Evolutionary conservation across 2,329 filamentous ascomycete genomes (phyloP), one percentile per base, ranked within the genome.

Genomic region (Leptographium procerum): DNA sequence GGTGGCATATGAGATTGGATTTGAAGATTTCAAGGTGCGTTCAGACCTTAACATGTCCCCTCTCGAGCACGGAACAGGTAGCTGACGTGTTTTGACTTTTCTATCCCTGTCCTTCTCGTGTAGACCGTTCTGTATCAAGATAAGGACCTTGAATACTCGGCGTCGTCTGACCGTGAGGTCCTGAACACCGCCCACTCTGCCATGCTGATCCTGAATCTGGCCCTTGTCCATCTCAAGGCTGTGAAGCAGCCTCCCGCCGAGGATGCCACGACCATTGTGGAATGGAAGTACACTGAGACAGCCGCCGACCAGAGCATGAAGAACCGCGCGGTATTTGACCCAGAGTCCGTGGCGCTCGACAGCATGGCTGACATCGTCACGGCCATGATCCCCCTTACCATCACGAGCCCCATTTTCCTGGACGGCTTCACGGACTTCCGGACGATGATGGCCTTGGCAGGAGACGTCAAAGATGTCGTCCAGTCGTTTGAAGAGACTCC

Each of bases 1-100:
- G 3, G 59, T 62, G 26, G 63, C 58, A 1, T 62, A 61, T 11
- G 57, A 62, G 29, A 64, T 60, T 2, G 62, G 63, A 1, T 62
- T 63, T 24, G 58, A 64, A 28, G 62, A 57, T 3, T 64, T 63
- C 61, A 62, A 59, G 61, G 61, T 60, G 19, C 4, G 56, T 31
- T 11, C n/a, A n/a, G 3, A 13, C 8, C 29, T 9, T n/a, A 10
- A 33, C 6, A 33, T 6, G 10, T 33, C 31, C 10, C 31, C 10
- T 33, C 31, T 33, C 22, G n/a, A n/a, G 31, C 31, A 10, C 31
- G 31, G 31, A 33, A 33, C 31, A 33, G 31, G 31, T 10, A 10
- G 10, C 31, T 33, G n/a, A n/a, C 24, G 6, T 29, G 22, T 48
- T 48, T 11, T 48, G 7, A 10, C 22, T 13, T 14, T 24, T 48